Conservation (phyloP, 2,329 filamentous ascomycete species). For the Leptographium radiaticola region DNA sequence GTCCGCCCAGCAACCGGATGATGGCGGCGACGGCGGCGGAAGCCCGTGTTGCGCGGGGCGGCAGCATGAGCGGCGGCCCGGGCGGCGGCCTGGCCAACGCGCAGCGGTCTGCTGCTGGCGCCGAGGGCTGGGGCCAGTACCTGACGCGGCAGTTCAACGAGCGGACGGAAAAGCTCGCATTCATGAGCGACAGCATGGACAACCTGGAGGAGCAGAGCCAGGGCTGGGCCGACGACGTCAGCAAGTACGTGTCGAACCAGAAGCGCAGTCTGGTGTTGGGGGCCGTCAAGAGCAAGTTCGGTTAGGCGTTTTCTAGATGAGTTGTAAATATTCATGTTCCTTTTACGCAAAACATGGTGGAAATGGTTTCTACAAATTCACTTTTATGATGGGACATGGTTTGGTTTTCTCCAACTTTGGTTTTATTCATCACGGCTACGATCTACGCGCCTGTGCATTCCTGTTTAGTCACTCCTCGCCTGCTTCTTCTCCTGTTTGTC, state of each 20-base stretch:
- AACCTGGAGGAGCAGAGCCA: conserved; percentile 67
- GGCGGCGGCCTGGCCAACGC: conserved; percentile 13
- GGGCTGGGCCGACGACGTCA: conserved; percentile 77
- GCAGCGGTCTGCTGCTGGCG: conserved; percentile 7
- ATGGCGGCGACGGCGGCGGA: conserved; percentile 66
- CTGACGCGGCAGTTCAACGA: conserved; percentile 81
- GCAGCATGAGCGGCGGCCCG: conserved; percentile 20
- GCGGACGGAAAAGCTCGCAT: conserved; percentile 71
- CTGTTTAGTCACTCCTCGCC: too few relatives aligned
- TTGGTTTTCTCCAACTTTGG: too few relatives aligned
- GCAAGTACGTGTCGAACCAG: conserved; percentile 74
- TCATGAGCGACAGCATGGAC: conserved; percentile 78
- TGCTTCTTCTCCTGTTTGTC: too few relatives aligned
- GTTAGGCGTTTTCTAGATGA: too few relatives aligned
- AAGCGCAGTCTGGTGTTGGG: conserved; percentile 76
- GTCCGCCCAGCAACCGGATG: conserved; percentile 83
- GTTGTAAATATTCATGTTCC: too few relatives aligned
- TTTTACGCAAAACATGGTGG: too few relatives aligned
- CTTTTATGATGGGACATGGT: too few relatives aligned
- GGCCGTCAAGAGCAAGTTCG: conserved; percentile 48
- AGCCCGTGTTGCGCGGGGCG: conserved; percentile 42
- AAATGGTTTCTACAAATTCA: too few relatives aligned
- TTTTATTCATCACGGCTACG: too few relatives aligned
- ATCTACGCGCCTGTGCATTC: too few relatives aligned
- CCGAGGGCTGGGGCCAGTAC: conserved; percentile 64